Conservation (phyloP, 176 grass and related monocot genomes). For the Avena insularis region DNA sequence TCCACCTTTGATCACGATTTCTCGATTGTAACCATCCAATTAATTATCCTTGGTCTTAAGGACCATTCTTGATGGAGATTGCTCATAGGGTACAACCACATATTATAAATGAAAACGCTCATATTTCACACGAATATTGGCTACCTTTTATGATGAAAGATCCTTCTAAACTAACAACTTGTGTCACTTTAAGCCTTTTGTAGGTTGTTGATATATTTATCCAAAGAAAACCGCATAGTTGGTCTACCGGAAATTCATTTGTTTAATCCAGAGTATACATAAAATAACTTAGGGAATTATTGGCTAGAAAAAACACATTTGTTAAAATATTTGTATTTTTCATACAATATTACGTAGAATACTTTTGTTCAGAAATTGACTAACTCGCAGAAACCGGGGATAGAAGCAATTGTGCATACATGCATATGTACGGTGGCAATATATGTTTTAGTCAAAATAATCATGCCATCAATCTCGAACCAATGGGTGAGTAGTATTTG, state of each 20-base stretch:
- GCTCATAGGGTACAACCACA: neutral
- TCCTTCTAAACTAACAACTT: neutral
- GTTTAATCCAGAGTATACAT: neutral
- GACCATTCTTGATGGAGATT: conserved; percentile 33
- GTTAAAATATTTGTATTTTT: neutral
- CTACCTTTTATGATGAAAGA: conserved; percentile 25
- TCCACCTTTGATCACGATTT: conserved; percentile 13
- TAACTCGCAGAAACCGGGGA: neutral
- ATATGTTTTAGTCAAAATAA: neutral
- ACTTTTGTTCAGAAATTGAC: neutral
- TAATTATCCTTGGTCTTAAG: conserved; percentile 21
- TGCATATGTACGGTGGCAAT: neutral
- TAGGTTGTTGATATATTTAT: neutral
- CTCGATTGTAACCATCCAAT: neutral
- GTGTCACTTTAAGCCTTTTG: neutral
- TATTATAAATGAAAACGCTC: neutral
- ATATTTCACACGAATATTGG: neutral
- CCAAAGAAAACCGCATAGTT: neutral
- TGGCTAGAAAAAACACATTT: neutral
- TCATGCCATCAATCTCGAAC: neutral
- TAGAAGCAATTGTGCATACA: neutral
- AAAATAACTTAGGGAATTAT: neutral
- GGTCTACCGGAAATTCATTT: neutral
- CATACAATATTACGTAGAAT: neutral
- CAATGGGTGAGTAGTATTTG: neutral